phyloP scores from a whole-genome alignment of 139 green algal genomes.

The Chlorella vulgaris region DNA sequence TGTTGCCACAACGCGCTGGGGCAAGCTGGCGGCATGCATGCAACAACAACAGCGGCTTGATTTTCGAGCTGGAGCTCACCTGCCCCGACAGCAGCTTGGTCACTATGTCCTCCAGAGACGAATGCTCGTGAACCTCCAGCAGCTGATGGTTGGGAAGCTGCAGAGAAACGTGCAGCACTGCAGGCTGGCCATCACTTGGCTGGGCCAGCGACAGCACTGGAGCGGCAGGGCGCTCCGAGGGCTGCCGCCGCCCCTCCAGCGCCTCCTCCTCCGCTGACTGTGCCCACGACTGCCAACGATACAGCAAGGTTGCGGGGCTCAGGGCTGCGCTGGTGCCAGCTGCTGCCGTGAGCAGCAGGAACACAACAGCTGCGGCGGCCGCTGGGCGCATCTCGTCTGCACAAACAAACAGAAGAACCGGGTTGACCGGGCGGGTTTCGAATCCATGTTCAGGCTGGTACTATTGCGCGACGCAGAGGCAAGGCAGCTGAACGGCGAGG shows the following conservation, averaged over 20 bases:
- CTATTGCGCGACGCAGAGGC: too few relatives aligned
- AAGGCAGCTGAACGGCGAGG: too few relatives aligned
- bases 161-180: not conserved
- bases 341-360: not conserved
- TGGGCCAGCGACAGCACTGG: not conserved
- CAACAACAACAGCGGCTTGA: too few relatives aligned
- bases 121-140: not conserved
- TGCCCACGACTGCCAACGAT: not conserved
- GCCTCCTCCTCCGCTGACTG: not conserved
- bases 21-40: too few relatives aligned
- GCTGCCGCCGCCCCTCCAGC: not conserved
- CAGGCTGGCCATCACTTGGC: not conserved
- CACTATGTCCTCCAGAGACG: conserved; percentile 1
- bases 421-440: too few relatives aligned
- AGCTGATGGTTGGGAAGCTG: not conserved
- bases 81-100: not conserved
- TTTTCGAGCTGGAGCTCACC: not conserved
- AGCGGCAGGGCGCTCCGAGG: not conserved
- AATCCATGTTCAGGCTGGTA: too few relatives aligned
- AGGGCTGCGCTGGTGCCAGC: not conserved
- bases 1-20: too few relatives aligned
- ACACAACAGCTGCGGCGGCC: too few relatives aligned
- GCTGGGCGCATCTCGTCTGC: too few relatives aligned
- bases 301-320: not conserved
- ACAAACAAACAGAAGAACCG: too few relatives aligned